Base-by-base conservation (phyloP, 2,329 filamentous ascomycete species). In the Colletotrichum truncatum region DNA sequence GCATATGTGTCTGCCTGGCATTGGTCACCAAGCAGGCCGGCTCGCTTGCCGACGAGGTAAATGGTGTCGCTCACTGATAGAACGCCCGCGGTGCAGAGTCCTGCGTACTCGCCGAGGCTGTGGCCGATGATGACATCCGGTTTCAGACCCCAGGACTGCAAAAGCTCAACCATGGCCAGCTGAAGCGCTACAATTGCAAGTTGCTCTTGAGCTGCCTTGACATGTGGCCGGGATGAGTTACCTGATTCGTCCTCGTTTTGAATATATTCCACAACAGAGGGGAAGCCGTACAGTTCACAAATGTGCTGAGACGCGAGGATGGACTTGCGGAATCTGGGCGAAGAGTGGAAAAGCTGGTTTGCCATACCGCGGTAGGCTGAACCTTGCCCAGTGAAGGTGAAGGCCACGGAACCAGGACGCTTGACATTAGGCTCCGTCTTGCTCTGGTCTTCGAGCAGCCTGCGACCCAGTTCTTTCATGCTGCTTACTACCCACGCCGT, bases 31-130 rank as follows among this genome's bases (percentile, higher is more conserved):
- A 14, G 10, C 4, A 36, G 32, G 10, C 10, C 5, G 11, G 91
- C 91, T 68, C 92, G 86, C 54, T 80, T 76, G 23, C 91, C 91
- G 14, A 94, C 90, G 1, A 94, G 82, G 67, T 89, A 89, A 54
- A 95, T 85, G 71, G 90, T 87, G 73, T 93, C 91, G 69, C 86
- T 87, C 12, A 86, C 88, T 8, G 89, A 91, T 28, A 93, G 80
- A 12, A 93, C 90, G 46, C 90, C 91, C 51, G 91, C 89, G 30
- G 89, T 84, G 70, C 91, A 84, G 4, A 93, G 84, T 28, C 91
- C 91, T 36, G 91, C 90, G 70, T 93, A 93, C 75, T 93, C 91
- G 52, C 91, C 91, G 25, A 93, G 79, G 70, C 89, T 92, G 74
- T 88, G 87, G 23, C 87, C 87, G 4, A 88, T 73, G 2, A 89